These are phyloP conservation scores for Fusarium piperis DNA, from an alignment of 2,329 filamentous ascomycete species.

Conservation along the genomic window DNA sequence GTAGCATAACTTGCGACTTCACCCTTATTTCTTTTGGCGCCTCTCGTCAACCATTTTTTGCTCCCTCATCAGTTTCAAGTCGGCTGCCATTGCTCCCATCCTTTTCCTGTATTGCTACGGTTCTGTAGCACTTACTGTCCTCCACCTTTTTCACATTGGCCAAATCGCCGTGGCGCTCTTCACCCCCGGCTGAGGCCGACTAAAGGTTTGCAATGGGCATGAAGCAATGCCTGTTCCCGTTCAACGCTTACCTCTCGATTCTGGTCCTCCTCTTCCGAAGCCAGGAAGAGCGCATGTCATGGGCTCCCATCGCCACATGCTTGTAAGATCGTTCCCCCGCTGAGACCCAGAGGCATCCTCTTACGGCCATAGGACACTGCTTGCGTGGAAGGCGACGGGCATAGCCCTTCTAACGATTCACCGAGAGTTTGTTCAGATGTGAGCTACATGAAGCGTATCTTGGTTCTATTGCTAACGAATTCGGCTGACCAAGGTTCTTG, in stretches of 20 bases:
- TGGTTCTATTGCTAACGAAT: neutral
- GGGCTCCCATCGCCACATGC: neutral
- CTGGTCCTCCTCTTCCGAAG: slow-evolving; percentile 5
- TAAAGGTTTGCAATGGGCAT: neutral
- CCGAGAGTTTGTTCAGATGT: neutral
- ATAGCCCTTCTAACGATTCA: neutral
- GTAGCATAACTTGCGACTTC: neutral
- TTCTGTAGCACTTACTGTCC: neutral
- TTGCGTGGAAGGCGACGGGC: neutral
- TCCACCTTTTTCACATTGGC: neutral
- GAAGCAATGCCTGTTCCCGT: neutral
- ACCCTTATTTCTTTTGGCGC: neutral
- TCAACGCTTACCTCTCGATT: neutral
- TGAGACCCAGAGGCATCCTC: neutral
- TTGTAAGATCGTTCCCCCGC: neutral
- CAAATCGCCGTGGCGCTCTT: neutral
- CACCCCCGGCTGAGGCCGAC: too few species aligned
- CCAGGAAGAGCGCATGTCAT: neutral
- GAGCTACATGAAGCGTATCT: neutral
- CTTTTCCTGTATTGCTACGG: neutral
- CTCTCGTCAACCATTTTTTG: neutral
- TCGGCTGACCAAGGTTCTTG: neutral
- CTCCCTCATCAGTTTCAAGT: neutral
- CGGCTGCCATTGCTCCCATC: neutral
- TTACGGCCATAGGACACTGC: neutral